Evolutionary conservation across 768 basidiomycete genomes (phyloP).

Genomic region (Mycena pura): DNA sequence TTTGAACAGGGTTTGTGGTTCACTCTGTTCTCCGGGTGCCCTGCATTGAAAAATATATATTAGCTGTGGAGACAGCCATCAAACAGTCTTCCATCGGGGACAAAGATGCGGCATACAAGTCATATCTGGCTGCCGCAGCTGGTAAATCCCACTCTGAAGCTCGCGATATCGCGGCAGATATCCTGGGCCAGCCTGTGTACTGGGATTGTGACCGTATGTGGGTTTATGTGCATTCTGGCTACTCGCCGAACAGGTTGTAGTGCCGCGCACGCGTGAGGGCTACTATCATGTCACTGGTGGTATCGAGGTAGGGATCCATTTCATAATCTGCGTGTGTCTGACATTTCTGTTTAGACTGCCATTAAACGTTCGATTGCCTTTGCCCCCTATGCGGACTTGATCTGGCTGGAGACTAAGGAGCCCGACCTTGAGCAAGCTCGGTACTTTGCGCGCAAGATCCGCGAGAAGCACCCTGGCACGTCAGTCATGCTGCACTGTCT

Average conservation of each 20-base stretch:
- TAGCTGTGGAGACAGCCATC: slow-evolving; percentile 70
- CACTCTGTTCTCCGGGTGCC: too few species aligned
- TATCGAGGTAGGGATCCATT: slow-evolving; percentile 53
- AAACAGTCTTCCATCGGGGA: slow-evolving; percentile 52
- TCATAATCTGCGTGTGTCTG: neutral
- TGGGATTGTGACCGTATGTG: slow-evolving; percentile 90
- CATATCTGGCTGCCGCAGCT: slow-evolving; percentile 61
- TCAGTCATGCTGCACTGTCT: slow-evolving; percentile 41
- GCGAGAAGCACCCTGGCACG: slow-evolving; percentile 77
- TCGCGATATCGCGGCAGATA: slow-evolving; percentile 73
- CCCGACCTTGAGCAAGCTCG: slow-evolving; percentile 84
- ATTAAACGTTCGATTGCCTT: slow-evolving; percentile 81
- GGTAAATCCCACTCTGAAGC: slow-evolving; percentile 80
- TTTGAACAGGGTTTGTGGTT: slow-evolving; percentile 74
- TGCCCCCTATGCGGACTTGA: slow-evolving; percentile 86
- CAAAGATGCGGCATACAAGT: slow-evolving; percentile 61
- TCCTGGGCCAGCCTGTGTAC: slow-evolving; percentile 71
- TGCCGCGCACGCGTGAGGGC: slow-evolving; percentile 88
- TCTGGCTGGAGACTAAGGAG: slow-evolving; percentile 94
- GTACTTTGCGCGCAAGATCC: slow-evolving; percentile 77
- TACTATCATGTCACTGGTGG: slow-evolving; percentile 90
- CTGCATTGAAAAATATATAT: too few species aligned
- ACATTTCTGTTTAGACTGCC: slow-evolving; percentile 57
- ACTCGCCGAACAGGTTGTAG: slow-evolving; percentile 43
- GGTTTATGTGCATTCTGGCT: neutral